These are phyloP conservation scores for Geotrichum restrictum DNA, from an alignment of 1,139 yeast genomes.

Conservation along the genomic window DNA sequence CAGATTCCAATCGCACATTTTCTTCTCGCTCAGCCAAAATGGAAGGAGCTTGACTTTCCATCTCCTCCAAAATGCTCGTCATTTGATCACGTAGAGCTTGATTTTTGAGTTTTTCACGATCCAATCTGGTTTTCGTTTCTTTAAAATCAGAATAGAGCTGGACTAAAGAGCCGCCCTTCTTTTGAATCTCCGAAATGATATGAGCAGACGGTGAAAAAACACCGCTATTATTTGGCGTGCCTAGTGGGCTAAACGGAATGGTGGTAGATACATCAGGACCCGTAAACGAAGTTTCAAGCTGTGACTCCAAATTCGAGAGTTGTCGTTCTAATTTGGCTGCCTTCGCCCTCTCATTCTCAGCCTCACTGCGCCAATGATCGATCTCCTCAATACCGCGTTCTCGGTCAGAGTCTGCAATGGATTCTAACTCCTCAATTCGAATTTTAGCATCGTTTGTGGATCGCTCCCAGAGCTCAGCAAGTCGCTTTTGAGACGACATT, in stretches of 20 bases:
- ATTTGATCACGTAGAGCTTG: conserved; percentile 67
- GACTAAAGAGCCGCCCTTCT: conserved; percentile 60
- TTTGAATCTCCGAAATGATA: conserved; percentile 47
- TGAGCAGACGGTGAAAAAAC: conserved; percentile 45
- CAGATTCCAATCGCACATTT: conserved; percentile 47
- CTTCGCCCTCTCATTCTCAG: conserved; percentile 32
- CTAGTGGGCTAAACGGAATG: conserved; percentile 22
- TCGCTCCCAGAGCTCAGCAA: conserved; percentile 56
- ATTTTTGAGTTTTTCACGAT: conserved; percentile 68
- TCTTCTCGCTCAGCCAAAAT: conserved; percentile 64
- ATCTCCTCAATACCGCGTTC: conserved; percentile 33
- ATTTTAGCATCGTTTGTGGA: conserved; percentile 37
- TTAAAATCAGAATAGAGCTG: conserved; percentile 65
- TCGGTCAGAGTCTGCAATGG: conserved; percentile 42
- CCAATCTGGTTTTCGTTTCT: conserved; percentile 58
- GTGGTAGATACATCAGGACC: conserved; percentile 21
- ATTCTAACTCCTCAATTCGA: conserved; percentile 44
- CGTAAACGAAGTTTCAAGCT: conserved; percentile 31
- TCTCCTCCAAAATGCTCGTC: conserved; percentile 65
- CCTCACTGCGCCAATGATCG: conserved; percentile 33
- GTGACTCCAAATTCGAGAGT: conserved; percentile 33
- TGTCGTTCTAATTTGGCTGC: conserved; percentile 34
- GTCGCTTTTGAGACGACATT: conserved; percentile 58
- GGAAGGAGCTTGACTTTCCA: conserved; percentile 77
- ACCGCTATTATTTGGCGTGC: conserved; percentile 24